Conservation (phyloP, 2,329 filamentous ascomycete genomes). For the Botrytis medusae region DNA sequence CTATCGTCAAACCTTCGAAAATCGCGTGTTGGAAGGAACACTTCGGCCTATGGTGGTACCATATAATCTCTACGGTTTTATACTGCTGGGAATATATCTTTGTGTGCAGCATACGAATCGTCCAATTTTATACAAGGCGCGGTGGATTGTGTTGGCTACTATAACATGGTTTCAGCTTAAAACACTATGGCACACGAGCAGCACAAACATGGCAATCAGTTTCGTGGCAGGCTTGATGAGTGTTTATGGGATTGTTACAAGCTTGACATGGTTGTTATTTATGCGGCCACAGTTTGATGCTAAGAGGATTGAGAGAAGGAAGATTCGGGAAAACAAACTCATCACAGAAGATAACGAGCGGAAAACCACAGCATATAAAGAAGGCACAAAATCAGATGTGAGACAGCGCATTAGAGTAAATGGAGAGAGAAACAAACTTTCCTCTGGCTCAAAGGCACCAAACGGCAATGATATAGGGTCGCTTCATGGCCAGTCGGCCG, state of each 20-base stretch:
- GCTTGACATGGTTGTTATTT: constrained; percentile 52
- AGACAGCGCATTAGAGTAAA: constrained; percentile 21
- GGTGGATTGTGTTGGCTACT: constrained; percentile 51
- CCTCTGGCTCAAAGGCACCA: neutral
- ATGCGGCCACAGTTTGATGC: constrained; percentile 57
- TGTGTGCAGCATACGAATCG: constrained; percentile 53
- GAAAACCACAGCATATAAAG: neutral
- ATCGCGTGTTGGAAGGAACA: constrained; percentile 43
- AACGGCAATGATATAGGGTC: neutral
- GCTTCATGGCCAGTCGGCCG: neutral
- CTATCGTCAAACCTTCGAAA: constrained; percentile 44
- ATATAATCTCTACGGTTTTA: constrained; percentile 48
- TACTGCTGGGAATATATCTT: constrained; percentile 54
- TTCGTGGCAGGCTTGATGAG: constrained; percentile 53
- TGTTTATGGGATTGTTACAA: constrained; percentile 53
- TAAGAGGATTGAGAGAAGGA: constrained; percentile 45
- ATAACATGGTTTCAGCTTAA: constrained; percentile 48
- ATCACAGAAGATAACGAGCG: neutral
- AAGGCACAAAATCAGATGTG: neutral
- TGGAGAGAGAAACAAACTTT: constrained; percentile 23
- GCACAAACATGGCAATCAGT: constrained; percentile 51
- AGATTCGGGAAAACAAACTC: constrained; percentile 17
- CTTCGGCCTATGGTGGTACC: constrained; percentile 54
- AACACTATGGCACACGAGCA: constrained; percentile 47
- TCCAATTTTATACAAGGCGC: constrained; percentile 51